Conservation (phyloP, 768 basidiomycete species). For the Lentinula sp. region DNA sequence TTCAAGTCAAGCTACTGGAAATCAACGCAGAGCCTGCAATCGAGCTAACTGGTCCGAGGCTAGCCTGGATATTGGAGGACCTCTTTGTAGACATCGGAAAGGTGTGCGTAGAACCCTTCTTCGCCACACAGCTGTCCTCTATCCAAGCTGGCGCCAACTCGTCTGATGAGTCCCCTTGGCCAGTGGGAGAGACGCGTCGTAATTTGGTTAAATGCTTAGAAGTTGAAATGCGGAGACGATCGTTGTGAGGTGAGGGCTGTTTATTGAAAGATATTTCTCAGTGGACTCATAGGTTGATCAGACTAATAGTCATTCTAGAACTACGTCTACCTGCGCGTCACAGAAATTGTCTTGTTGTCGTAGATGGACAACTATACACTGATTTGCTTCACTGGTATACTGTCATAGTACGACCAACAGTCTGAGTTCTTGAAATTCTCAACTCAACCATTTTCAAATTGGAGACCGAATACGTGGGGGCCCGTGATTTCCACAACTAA, state of each 20-base stretch:
- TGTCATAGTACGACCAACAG: no score
- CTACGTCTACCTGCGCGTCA: no score
- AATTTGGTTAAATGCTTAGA: conserved; percentile 68
- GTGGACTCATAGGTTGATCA: no score
- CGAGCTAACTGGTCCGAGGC: conserved; percentile 79
- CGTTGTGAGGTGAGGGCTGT: neutral
- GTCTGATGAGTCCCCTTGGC: conserved; percentile 27
- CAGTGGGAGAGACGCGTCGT: conserved; percentile 43
- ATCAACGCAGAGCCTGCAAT: conserved; percentile 96
- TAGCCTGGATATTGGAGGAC: conserved; percentile 77
- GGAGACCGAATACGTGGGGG: no score
- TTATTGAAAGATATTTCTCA: no score
- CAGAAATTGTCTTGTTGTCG: no score
- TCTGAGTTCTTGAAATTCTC: no score
- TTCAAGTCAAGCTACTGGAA: conserved; percentile 76
- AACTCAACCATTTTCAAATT: no score
- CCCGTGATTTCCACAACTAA: no score
- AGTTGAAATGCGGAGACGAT: neutral
- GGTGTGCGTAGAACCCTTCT: conserved; percentile 68
- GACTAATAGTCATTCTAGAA: no score
- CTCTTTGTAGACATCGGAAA: conserved; percentile 68
- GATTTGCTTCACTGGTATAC: no score
- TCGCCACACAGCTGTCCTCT: conserved; percentile 17
- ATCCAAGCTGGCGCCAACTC: neutral
- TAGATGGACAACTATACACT: no score